Evolutionary conservation across 116 monocot species (phyloP).

Genomic region (Posidonia oceanica): DNA sequence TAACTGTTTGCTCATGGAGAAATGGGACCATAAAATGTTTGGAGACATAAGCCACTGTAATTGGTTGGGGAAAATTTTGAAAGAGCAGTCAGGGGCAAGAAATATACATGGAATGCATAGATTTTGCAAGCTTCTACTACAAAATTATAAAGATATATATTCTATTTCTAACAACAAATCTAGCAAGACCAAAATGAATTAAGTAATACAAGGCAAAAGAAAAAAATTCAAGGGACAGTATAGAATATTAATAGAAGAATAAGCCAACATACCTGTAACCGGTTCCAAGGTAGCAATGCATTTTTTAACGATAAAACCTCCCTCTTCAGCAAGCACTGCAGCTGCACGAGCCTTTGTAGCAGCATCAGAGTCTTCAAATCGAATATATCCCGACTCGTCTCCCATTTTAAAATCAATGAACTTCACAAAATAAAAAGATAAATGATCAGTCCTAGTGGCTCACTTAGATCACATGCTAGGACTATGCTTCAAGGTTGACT

Average conservation of each 20-base stretch:
- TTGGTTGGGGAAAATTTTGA: no score
- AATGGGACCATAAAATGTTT: no score
- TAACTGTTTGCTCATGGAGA: no score
- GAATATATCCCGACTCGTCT: constrained; percentile 71
- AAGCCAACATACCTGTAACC: constrained; percentile 47
- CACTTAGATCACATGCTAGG: not conserved
- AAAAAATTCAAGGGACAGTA: not conserved
- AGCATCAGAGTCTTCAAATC: constrained; percentile 73
- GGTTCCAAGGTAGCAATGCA: constrained; percentile 55
- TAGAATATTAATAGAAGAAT: not conserved
- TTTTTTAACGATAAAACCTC: constrained; percentile 59
- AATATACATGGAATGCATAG: no score
- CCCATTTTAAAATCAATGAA: constrained; percentile 76
- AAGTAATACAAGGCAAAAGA: not conserved
- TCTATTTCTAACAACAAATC: no score
- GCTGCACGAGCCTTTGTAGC: constrained; percentile 63
- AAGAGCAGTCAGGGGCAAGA: no score
- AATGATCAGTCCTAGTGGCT: not conserved
- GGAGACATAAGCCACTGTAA: no score
- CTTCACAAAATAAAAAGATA: constrained; percentile 17
- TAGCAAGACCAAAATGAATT: not conserved
- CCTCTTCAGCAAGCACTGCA: constrained; percentile 53
- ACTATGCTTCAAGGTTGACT: not conserved
- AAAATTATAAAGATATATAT: no score
- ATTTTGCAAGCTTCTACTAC: no score